Percentiles rank a stretch among this genome's conserved stretches.
phyloP scores from a whole-genome alignment of 2,329 filamentous ascomycete species.

The Thyridium curvatum region DNA sequence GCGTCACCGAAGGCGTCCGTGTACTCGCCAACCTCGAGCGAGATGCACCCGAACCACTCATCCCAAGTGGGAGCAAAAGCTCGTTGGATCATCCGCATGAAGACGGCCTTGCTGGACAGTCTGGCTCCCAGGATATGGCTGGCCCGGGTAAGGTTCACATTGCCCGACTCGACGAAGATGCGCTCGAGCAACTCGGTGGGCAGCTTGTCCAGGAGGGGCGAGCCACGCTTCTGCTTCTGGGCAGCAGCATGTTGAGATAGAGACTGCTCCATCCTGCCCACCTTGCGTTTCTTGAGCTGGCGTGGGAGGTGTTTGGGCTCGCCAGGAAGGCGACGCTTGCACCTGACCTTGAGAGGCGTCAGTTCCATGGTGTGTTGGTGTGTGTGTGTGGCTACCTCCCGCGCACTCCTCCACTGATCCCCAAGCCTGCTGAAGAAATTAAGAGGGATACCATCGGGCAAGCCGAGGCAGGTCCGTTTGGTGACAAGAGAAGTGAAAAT shows the following conservation, averaged over 20 bases:
- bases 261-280: not conserved
- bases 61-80: slow-evolving; percentile 36
- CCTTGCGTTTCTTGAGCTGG: slow-evolving; percentile 3
- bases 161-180: slow-evolving; percentile 44
- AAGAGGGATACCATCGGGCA: not conserved
- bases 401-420: not conserved
- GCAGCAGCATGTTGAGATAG: not conserved
- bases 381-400: not conserved
- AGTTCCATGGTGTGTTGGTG: slow-evolving; percentile 37
- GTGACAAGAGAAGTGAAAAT: not conserved
- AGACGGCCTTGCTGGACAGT: slow-evolving; percentile 32
- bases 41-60: slow-evolving; percentile 19
- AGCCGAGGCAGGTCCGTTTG: not conserved
- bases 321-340: slow-evolving; percentile 29
- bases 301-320: slow-evolving; percentile 13
- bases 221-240: slow-evolving; percentile 13
- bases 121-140: slow-evolving; percentile 36
- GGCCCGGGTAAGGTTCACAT: slow-evolving; percentile 38
- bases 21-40: slow-evolving; percentile 6
- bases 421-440: not conserved
- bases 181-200: slow-evolving; percentile 47
- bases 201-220: slow-evolving; percentile 26
- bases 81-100: slow-evolving; percentile 23
- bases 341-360: slow-evolving; percentile 41
- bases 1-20: slow-evolving; percentile 6